Base-by-base conservation (phyloP, 352 stramenopile genomes). In the Thalassiosira hispida region DNA sequence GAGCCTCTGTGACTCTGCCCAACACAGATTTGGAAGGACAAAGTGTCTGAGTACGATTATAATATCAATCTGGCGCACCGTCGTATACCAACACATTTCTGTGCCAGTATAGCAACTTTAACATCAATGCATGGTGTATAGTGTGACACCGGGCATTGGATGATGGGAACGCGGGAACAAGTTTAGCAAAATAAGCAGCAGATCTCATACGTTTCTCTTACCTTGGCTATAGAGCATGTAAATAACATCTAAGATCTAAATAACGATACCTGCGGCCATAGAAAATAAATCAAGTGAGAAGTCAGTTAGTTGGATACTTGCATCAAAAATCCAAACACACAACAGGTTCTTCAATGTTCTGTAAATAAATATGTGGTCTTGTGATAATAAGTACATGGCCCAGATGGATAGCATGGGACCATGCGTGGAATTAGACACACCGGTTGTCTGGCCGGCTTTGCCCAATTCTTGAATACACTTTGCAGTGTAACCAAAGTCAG, bases 391-490 rank as follows among this genome's bases (percentile, higher is more conserved):
- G 85, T 92, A 93, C 88, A 92, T 77, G 77, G 79, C 71, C 74
- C 61, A 66, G 52, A 68, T 88, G 62, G 65, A 59, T 56, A 82
- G 44, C 18, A 53, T 40, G 68, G 44, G 60, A 71, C 81, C 60
- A 87, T 91, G 87, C 81, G 88, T 93, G 85, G 86, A 93, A 90
- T 70, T 73, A 60, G 85, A 87, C 90, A 86, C 79, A 83, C 86
- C 84, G 84, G 88, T 93, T 93, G 88, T 93, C 88, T 93, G 88
- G 86, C 88, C 88, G 77, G 84, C 73, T 83, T 83, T 77, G 53
- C 27, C 44, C 60, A 70, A 63, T 18, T 70, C 46, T 66, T 82
- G 66, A 8, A 20, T 49, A 72, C 66, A 74, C 67, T 82, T 82
- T 20, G 42, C 74, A 82, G 67, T 82, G 74, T 27, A 52, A 20